Conservation (phyloP, 2,329 filamentous ascomycete species). For the Furcasterigmium furcatum region DNA sequence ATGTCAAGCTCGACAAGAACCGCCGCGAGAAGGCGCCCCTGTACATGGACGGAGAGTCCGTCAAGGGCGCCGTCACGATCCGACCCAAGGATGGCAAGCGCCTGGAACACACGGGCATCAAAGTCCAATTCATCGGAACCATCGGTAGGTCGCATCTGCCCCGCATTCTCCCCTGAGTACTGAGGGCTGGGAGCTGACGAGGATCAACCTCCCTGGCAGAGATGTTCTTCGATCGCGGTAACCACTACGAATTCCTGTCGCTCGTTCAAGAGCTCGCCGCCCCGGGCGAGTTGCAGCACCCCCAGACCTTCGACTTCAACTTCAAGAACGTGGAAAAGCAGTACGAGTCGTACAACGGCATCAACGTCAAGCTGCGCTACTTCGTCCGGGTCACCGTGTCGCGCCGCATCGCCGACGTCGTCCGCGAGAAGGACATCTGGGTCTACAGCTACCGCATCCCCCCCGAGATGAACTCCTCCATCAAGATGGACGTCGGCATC, state of each 20-base stretch:
- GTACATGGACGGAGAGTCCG: constrained; percentile 97
- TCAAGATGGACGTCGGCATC: constrained; percentile 99
- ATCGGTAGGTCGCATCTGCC: constrained; percentile 61
- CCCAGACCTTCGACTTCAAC: constrained; percentile 98
- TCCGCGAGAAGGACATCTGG: constrained; percentile 99
- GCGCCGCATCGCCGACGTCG: constrained; percentile 94
- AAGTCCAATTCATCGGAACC: constrained; percentile 98
- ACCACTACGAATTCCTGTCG: constrained; percentile 98
- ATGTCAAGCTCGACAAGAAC: constrained; percentile 98
- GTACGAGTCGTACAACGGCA: constrained; percentile 99
- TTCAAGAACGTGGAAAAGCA: constrained; percentile 99
- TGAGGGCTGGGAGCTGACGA: background rate
- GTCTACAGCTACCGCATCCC: constrained; percentile 98
- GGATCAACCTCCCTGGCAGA: constrained; percentile 47
- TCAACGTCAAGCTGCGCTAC: constrained; percentile 99
- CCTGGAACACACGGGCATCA: constrained; percentile 97
- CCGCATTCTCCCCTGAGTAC: constrained; percentile 1
- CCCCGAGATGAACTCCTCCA: constrained; percentile 95
- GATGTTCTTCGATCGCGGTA: constrained; percentile 99
- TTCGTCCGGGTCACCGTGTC: constrained; percentile 97
- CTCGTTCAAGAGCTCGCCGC: constrained; percentile 95
- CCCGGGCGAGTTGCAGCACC: constrained; percentile 95
- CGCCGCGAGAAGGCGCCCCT: constrained; percentile 93
- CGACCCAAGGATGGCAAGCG: constrained; percentile 97
- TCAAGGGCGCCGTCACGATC: constrained; percentile 93